Base-by-base conservation (phyloP, 352 stramenopile genomes). In the Pythium guiyangense region DNA sequence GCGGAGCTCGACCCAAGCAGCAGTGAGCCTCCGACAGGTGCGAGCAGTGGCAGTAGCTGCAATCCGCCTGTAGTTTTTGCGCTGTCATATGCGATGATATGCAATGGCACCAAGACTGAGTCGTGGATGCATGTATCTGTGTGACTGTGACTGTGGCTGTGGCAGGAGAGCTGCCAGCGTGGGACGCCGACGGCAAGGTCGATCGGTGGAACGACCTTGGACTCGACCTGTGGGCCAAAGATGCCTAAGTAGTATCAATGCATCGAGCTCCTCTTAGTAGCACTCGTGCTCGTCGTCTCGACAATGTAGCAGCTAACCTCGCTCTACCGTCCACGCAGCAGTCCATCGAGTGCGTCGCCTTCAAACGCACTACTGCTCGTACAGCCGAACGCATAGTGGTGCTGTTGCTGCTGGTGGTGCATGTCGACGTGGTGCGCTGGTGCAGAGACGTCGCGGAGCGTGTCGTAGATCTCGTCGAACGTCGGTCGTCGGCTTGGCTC, bases 131-230 rank as follows among this genome's bases (percentile, higher is more conserved):
- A 31, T 47, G 25, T 15, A 3, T 60, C 29, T 22, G 15, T 54
- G 47, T 40, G 17, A 17, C n/a, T 60, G 49, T 26, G n/a, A n/a
- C 59, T 50, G n/a, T 60, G 18, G 25, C 17, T n/a, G 43, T 57
- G 43, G 52, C 25, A 88, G 77, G 72, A 18, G 84, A 91, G 44
- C 68, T 71, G 8, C 67, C 72, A 6, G 69, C 70, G 29, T 81
- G 70, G 71, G 57, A 62, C 17, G 78, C 69, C 0, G 78, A 88
- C 25, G 69, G 68, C 31, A 90, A 88, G 55, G 67, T 85, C 27
- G 79, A 92, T 59, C 75, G 77, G 12, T 94, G 84, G 84, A 90
- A 84, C 59, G 84, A 94, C 54, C 57, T 94, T 18, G 84, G 81
- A 0, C 66, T 94, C 40, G 81, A 92, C 48, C 52, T 81, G 43